phyloP scores from a whole-genome alignment of 768 basidiomycete genomes.

The Hydnomerulius pinastri region DNA sequence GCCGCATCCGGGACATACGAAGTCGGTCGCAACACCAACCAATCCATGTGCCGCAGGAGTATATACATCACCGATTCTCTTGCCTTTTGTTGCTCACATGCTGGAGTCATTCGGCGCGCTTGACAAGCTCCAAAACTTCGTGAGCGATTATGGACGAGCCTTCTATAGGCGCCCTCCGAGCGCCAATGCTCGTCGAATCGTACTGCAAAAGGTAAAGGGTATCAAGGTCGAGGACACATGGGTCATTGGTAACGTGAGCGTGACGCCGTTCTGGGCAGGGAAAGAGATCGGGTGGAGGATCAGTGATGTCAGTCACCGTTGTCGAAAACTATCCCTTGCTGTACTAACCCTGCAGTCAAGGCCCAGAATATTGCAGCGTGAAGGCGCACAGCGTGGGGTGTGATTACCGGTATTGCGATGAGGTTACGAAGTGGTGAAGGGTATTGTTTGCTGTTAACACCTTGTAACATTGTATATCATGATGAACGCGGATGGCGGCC shows the following conservation, averaged over 20 bases:
- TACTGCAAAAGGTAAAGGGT: conserved; percentile 42
- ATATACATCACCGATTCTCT: conserved; percentile 90
- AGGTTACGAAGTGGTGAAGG: not conserved
- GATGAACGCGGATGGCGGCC: not conserved
- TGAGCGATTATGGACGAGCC: conserved; percentile 70
- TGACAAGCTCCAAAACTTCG: conserved; percentile 79
- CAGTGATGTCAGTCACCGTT: conserved; percentile 16
- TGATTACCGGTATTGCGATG: not conserved
- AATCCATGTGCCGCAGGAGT: conserved; percentile 91
- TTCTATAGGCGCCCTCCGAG: conserved; percentile 63
- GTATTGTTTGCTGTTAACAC: not conserved
- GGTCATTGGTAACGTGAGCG: conserved; percentile 42
- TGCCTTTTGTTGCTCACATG: conserved; percentile 87
- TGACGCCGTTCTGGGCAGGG: conserved; percentile 90
- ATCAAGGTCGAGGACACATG: conserved; percentile 52
- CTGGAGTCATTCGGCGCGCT: conserved; percentile 87
- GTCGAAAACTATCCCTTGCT: not conserved
- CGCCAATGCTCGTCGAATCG: conserved; percentile 38
- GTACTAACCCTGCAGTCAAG: not conserved
- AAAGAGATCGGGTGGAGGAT: conserved; percentile 77
- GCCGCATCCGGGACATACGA: conserved; percentile 75
- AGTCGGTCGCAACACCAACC: conserved; percentile 68
- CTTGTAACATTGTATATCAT: not conserved
- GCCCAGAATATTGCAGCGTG: not conserved
- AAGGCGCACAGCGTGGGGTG: not conserved